Evolutionary conservation across 2,329 filamentous ascomycete genomes (phyloP).

Genomic region (Pseudogymnoascus sp.): DNA sequence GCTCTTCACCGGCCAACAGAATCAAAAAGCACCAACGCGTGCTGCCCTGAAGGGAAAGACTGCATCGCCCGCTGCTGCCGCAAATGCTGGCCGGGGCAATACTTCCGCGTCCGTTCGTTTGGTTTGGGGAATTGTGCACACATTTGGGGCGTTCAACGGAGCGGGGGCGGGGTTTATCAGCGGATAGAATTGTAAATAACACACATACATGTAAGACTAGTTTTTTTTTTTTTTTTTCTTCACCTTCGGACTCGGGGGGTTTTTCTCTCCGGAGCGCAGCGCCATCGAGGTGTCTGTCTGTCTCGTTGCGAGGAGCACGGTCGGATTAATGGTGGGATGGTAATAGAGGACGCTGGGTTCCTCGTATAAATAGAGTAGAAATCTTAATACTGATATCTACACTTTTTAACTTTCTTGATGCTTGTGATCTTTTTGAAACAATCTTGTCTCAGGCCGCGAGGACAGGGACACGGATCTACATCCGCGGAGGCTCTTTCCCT

Average conservation of each 20-base stretch:
- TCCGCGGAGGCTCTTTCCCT: background rate
- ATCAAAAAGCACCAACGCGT: background rate
- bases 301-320: background rate
- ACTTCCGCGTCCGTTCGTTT: background rate
- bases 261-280: background rate
- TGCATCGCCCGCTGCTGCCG: background rate
- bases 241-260: background rate
- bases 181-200: conserved; percentile 4
- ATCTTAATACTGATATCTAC: conserved; percentile 6
- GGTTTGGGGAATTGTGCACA: background rate
- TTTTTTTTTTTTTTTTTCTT: background rate
- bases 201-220: background rate
- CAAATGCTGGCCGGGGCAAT: background rate
- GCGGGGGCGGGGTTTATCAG: background rate
- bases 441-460: background rate
- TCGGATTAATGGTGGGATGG: conserved; percentile 2
- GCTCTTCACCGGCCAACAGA: background rate
- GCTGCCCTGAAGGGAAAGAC: background rate
- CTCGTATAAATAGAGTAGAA: conserved; percentile 4
- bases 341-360: background rate
- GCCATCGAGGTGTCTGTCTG: background rate
- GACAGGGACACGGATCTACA: background rate
- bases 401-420: background rate
- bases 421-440: background rate
- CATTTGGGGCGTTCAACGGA: background rate